Conservation (phyloP, 345 rosid genomes). For the Firmiana major region DNA sequence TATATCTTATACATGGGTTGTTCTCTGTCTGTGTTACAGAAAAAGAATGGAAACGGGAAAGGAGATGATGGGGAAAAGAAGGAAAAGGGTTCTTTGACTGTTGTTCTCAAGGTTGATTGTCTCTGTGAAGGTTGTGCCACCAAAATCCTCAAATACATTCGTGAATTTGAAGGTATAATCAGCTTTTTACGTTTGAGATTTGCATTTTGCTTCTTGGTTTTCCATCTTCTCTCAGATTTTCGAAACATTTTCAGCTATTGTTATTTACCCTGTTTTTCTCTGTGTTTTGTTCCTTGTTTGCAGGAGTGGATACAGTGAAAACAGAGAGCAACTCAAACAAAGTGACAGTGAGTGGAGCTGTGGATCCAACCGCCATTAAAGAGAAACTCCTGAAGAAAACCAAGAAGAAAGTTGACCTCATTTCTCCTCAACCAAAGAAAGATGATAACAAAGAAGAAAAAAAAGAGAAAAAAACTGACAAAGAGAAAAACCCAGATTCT, state of each 20-base stretch:
- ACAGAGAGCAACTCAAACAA: constrained; percentile 48
- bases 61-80: constrained; percentile 24
- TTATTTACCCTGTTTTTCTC: background rate
- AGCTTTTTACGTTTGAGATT: background rate
- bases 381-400: constrained; percentile 46
- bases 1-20: background rate
- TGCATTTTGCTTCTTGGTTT: background rate
- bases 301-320: constrained; percentile 49
- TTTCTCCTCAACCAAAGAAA: constrained; percentile 78
- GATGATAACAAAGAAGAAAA: constrained; percentile 27
- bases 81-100: constrained; percentile 28
- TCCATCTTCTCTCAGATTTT: background rate
- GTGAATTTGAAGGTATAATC: constrained; percentile 46
- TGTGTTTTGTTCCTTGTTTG: background rate
- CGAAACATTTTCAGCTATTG: background rate
- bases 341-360: constrained; percentile 58
- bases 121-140: constrained; percentile 85
- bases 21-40: background rate
- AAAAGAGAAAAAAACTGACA: constrained; percentile 15
- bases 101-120: constrained; percentile 71
- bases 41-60: constrained; percentile 27
- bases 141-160: constrained; percentile 42
- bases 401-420: constrained; percentile 63
- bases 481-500: constrained; percentile 27
- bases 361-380: constrained; percentile 51